These are phyloP conservation scores for Vairimorpha necatrix DNA, from an alignment of 371 early-diverging fungal genomes.

Conservation along the genomic window DNA sequence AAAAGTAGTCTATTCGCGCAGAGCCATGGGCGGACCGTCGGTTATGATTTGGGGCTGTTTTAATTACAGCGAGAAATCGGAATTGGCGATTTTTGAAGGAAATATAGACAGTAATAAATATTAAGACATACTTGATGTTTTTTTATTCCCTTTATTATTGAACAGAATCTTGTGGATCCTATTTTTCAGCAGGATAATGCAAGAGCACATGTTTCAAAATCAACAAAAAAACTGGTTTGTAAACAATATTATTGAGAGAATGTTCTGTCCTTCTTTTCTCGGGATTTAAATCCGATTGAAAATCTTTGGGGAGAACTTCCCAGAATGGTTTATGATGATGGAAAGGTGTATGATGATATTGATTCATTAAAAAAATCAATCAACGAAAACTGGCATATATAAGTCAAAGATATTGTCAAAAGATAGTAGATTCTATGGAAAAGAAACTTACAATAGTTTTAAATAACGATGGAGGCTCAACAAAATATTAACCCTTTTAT, in stretches of 20 bases:
- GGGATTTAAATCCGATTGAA: background rate
- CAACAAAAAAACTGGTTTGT: background rate
- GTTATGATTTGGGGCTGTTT: constrained; percentile 9
- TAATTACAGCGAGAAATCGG: background rate
- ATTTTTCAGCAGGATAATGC: constrained; percentile 13
- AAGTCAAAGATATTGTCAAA: background rate
- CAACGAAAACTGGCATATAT: background rate
- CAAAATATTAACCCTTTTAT: background rate
- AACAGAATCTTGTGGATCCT: background rate
- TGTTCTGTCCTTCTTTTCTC: background rate
- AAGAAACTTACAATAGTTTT: background rate
- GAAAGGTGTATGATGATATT: background rate
- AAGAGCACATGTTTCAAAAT: constrained; percentile 7
- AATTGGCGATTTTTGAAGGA: background rate
- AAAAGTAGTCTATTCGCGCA: constrained; percentile 8
- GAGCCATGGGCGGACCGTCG: background rate
- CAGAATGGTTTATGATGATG: background rate
- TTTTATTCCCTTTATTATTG: background rate
- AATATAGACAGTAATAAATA: background rate
- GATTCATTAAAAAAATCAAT: background rate
- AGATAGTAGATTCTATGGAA: background rate
- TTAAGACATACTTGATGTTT: background rate
- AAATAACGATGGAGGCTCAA: background rate
- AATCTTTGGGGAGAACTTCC: background rate
- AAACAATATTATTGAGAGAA: background rate